Evolutionary conservation across 768 basidiomycete species (phyloP).

Genomic region (Leucocoprinus birnbaumii): DNA sequence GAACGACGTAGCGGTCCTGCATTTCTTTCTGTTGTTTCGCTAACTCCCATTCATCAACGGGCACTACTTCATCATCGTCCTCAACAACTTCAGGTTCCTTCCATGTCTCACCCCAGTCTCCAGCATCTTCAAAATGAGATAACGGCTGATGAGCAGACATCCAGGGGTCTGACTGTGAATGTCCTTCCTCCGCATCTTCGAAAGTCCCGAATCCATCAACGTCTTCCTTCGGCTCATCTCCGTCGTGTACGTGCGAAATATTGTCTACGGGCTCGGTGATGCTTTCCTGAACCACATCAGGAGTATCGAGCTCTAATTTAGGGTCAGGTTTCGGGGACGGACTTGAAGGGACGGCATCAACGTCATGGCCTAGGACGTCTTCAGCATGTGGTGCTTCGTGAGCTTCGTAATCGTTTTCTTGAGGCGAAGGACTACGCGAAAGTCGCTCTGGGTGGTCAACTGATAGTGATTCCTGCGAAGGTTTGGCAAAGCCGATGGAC

Average conservation of each 20-base stretch:
- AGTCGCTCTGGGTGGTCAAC: background rate
- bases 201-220: slow-evolving; percentile 62
- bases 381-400: background rate
- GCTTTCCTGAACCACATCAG: background rate
- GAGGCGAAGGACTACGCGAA: background rate
- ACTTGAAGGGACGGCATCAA: background rate
- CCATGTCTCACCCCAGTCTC: slow-evolving; percentile 46
- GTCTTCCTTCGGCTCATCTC: slow-evolving; percentile 21
- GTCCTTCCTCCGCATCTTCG: slow-evolving; percentile 23
- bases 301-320: background rate
- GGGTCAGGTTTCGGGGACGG: background rate
- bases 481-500: slow-evolving; percentile 10
- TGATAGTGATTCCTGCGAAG: background rate
- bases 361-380: background rate
- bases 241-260: background rate
- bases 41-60: slow-evolving; percentile 65
- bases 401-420: background rate
- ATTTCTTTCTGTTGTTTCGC: slow-evolving; percentile 57
- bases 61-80: slow-evolving; percentile 21
- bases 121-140: slow-evolving; percentile 17
- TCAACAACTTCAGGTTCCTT: slow-evolving; percentile 19
- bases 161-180: slow-evolving; percentile 29
- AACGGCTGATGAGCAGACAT: slow-evolving; percentile 27
- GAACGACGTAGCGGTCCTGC: slow-evolving; percentile 63
- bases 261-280: background rate